Conservation (phyloP, 108 stramenopile genomes). For the Aurantiochytrium sp. region DNA sequence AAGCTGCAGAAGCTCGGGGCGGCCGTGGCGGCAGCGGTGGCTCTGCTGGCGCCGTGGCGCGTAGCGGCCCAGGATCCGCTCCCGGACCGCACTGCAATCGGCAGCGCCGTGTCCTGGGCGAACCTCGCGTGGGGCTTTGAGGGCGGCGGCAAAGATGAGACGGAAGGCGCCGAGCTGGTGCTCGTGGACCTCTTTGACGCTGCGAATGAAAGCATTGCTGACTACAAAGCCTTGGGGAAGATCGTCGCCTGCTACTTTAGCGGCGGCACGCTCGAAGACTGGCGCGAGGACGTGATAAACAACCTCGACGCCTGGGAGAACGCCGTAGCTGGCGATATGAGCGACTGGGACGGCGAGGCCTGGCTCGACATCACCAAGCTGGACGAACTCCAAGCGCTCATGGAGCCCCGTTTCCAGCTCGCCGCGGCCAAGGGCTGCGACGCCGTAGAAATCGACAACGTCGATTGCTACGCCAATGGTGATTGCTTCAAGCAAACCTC, state of each 20-base stretch:
- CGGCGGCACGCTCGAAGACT: not conserved
- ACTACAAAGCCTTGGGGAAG: not conserved
- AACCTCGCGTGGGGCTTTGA: constrained; percentile 11
- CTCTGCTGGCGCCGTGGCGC: not conserved
- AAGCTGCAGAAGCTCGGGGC: too few species aligned
- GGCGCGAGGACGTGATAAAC: not conserved
- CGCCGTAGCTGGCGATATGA: not conserved
- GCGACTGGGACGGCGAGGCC: constrained; percentile 19
- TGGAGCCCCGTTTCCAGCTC: constrained; percentile 32
- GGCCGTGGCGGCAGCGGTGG: not conserved
- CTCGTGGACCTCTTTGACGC: not conserved
- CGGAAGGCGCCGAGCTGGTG: not conserved
- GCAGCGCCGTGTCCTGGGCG: not conserved
- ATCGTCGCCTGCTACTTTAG: constrained; percentile 12
- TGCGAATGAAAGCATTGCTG: not conserved
- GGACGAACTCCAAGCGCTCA: constrained; percentile 20
- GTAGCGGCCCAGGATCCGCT: not conserved
- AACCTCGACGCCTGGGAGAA: not conserved
- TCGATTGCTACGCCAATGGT: constrained; percentile 39
- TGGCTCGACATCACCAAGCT: constrained; percentile 38
- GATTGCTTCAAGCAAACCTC: not conserved
- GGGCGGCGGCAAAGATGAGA: not conserved
- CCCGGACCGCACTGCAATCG: not conserved
- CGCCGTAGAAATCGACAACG: constrained; percentile 42
- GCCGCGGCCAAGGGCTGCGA: constrained; percentile 43